phyloP scores from a whole-genome alignment of 1,284 basidiomycete genomes.

The Boletus smithii region DNA sequence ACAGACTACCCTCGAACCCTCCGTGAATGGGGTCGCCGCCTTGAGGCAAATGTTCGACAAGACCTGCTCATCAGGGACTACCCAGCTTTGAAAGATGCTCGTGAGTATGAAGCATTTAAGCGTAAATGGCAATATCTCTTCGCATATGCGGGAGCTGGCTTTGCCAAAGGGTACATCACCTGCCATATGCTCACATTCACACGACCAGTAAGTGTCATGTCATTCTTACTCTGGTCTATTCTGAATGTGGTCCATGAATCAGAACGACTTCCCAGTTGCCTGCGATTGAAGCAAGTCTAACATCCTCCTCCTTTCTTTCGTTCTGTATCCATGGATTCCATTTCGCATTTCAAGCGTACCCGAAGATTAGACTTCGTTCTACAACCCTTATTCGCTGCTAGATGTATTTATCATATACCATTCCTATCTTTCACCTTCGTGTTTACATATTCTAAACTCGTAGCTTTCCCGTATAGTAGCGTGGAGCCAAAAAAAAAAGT shows the following conservation, averaged over 20 bases:
- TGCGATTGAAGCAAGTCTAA: slow-evolving; percentile 26
- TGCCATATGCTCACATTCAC: slow-evolving; percentile 73
- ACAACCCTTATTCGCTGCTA: slow-evolving; percentile 5
- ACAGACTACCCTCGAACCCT: slow-evolving; percentile 84
- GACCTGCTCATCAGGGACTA: slow-evolving; percentile 55
- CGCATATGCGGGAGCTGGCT: slow-evolving; percentile 72
- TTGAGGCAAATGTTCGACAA: slow-evolving; percentile 60
- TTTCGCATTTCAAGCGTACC: slow-evolving; percentile 1
- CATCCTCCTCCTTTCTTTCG: slow-evolving; percentile 14
- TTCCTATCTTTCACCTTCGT: slow-evolving; percentile 16
- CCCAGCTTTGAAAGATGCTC: slow-evolving; percentile 49
- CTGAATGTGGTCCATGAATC: slow-evolving; percentile 6
- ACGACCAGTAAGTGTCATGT: slow-evolving; percentile 44
- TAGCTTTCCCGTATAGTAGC: slow-evolving; percentile 11
- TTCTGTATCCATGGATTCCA: slow-evolving; percentile 25
- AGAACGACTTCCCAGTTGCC: slow-evolving; percentile 31
- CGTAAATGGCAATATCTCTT: slow-evolving; percentile 79
- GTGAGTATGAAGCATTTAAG: slow-evolving; percentile 61
- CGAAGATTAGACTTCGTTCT: slow-evolving; percentile 24
- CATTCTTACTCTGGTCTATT: not conserved
- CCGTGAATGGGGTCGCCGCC: slow-evolving; percentile 81
- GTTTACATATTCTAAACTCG: slow-evolving; percentile 11
- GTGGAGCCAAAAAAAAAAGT: slow-evolving; percentile 24
- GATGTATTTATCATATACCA: slow-evolving; percentile 22
- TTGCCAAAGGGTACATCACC: slow-evolving; percentile 71